These are phyloP conservation scores for Gremmenia infestans DNA, from an alignment of 2,329 filamentous ascomycete genomes.

Conservation along the genomic window DNA sequence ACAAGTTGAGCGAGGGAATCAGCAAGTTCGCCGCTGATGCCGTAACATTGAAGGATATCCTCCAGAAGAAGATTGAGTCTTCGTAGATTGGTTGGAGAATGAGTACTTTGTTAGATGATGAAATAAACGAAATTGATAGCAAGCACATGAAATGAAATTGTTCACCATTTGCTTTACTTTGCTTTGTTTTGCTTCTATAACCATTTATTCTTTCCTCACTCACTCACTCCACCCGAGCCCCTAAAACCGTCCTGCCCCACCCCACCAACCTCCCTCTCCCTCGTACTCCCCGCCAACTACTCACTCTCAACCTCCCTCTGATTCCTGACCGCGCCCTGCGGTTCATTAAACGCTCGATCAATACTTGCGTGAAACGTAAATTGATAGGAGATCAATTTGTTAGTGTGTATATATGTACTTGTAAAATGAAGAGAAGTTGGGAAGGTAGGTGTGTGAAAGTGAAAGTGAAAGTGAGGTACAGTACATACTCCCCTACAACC, in stretches of 20 bases:
- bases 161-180: neutral
- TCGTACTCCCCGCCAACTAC: constrained; percentile 14
- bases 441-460: too few species aligned
- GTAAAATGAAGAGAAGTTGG: too few species aligned
- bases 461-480: too few species aligned
- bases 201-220: neutral
- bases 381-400: too few species aligned
- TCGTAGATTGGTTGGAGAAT: constrained; percentile 12
- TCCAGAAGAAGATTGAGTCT: constrained; percentile 72
- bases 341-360: constrained; percentile 14
- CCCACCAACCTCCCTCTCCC: constrained; percentile 15
- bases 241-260: neutral
- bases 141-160: neutral
- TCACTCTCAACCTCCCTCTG: constrained; percentile 18
- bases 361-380: constrained; percentile 11
- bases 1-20: constrained; percentile 99
- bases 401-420: too few species aligned
- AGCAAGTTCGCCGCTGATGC: constrained; percentile 98
- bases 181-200: neutral
- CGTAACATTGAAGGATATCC: constrained; percentile 84
- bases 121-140: neutral
- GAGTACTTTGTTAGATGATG: neutral
- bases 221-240: neutral
- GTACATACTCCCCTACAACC: constrained; percentile 9
- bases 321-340: constrained; percentile 10